Percentiles rank a stretch among this genome's conserved stretches.
These are phyloP conservation scores for Ciborinia camelliae DNA, from an alignment of 2,329 filamentous ascomycete genomes.

Conservation along the genomic window DNA sequence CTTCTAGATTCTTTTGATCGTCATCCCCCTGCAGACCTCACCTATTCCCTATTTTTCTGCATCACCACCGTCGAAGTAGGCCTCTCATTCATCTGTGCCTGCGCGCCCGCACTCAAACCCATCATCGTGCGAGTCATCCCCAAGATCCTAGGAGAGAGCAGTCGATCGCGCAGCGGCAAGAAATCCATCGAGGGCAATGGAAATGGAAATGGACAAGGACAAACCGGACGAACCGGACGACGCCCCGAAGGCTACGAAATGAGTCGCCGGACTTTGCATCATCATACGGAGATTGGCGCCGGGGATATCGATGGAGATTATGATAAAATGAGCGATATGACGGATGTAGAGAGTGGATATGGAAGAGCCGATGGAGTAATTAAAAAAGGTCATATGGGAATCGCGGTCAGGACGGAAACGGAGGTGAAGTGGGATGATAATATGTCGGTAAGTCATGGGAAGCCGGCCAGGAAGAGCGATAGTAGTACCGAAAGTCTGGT, in stretches of 20 bases:
- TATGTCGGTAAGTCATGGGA: background rate
- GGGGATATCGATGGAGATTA: background rate
- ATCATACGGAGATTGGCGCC: constrained; percentile 2
- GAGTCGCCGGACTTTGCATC: background rate
- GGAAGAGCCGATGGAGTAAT: background rate
- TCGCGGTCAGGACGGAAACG: background rate
- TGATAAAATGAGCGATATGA: constrained; percentile 7
- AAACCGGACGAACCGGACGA: background rate
- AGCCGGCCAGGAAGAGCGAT: background rate
- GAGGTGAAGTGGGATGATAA: constrained; percentile 5
- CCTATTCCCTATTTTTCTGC: constrained; percentile 17
- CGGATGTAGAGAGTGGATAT: background rate
- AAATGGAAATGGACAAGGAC: background rate
- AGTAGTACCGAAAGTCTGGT: constrained; percentile 10
- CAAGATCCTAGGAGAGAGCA: constrained; percentile 7
- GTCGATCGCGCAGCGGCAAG: background rate
- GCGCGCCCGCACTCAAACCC: constrained; percentile 19
- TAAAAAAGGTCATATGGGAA: background rate
- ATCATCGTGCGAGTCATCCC: constrained; percentile 15
- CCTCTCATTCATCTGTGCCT: constrained; percentile 20
- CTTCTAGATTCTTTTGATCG: constrained; percentile 6
- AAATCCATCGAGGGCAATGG: background rate
- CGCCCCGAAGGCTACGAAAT: constrained; percentile 4
- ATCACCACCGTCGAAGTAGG: constrained; percentile 20
- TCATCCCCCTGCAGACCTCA: background rate